Evolutionary conservation across 495 filamentous ascomycete genomes (phyloP), one percentile per base, ranked within the genome.

Genomic region (Penicillium coprophilum): DNA sequence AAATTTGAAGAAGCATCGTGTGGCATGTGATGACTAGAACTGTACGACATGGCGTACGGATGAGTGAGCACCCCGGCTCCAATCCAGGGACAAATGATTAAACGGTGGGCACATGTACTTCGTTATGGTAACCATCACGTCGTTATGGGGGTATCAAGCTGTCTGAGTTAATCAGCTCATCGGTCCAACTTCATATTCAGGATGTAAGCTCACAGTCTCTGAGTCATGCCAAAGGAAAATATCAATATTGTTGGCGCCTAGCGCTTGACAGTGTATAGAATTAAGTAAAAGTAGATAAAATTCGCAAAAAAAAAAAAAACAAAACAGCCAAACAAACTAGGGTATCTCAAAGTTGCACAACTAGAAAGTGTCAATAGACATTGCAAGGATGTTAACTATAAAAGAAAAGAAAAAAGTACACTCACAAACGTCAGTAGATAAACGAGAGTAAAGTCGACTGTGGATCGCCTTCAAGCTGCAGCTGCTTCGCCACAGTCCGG

Each of bases 401-500:
- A 50, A 52, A 13, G 24, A 23, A 21, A 46, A n/a, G 44, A 39
- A 46, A 48, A 47, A 32, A 38, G 5, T 13, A 19, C 40, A 17
- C 50, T 39, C n/a, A 53, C 53, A 55, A 41, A 38, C 31, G 58
- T 67, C 56, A 57, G 58, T 61, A 63, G 53, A 59, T 60, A 69
- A 68, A 53, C 50, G 58, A 55, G 56, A 55, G 39, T 53, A 60
- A 67, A 58, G 55, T 64, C 58, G 55, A 65, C 57, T 48, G 56
- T 63, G 53, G 65, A 66, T 68, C 65, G 50, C 43, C 56, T 45
- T 15, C 46, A 56, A 62, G 58, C 71, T 71, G 71, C 71, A 75
- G 56, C 58, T 62, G 61, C 74, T 77, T 68, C 74, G 74, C 74
- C 74, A 77, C 74, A 74, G 65, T 57, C 47, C 67, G 68, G 66